Evolutionary conservation across 2,329 filamentous ascomycete genomes (phyloP).

Genomic region (Apiospora koreana): DNA sequence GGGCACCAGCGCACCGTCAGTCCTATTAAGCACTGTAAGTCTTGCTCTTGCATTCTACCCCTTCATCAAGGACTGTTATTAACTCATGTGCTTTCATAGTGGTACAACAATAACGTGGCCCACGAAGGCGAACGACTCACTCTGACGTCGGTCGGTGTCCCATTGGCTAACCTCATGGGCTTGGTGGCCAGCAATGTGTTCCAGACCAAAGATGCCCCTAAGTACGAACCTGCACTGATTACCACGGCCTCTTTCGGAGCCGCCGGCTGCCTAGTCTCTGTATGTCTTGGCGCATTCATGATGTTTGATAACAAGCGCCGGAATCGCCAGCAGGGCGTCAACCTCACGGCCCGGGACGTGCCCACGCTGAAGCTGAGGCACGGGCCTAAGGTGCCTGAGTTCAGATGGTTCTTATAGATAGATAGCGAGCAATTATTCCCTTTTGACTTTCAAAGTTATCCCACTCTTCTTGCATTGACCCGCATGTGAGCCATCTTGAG

Average conservation of each 20-base stretch:
- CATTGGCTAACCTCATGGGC: constrained; percentile 76
- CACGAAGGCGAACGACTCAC: constrained; percentile 72
- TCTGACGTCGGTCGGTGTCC: constrained; percentile 72
- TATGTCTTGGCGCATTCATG: constrained; percentile 64
- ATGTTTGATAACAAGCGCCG: constrained; percentile 63
- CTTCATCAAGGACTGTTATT: constrained; percentile 9
- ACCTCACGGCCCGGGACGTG: constrained; percentile 55
- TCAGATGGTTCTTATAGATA: constrained; percentile 56
- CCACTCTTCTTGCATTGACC: background rate
- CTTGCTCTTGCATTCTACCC: background rate
- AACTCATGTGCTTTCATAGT: constrained; percentile 29
- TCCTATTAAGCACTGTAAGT: constrained; percentile 53
- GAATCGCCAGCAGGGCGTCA: constrained; percentile 56
- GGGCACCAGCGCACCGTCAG: constrained; percentile 74
- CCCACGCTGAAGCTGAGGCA: constrained; percentile 57
- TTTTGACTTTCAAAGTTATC: background rate
- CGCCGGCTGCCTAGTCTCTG: constrained; percentile 55
- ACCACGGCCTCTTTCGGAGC: constrained; percentile 67
- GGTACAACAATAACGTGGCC: constrained; percentile 84
- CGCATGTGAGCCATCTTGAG: too few relatives aligned
- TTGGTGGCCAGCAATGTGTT: constrained; percentile 71
- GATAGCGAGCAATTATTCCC: background rate
- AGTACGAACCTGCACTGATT: constrained; percentile 66
- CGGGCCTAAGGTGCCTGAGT: constrained; percentile 53
- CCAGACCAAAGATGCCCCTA: constrained; percentile 60